These are phyloP conservation scores for Tubosaeta sp. DNA, from an alignment of 768 basidiomycete genomes.

Conservation along the genomic window DNA sequence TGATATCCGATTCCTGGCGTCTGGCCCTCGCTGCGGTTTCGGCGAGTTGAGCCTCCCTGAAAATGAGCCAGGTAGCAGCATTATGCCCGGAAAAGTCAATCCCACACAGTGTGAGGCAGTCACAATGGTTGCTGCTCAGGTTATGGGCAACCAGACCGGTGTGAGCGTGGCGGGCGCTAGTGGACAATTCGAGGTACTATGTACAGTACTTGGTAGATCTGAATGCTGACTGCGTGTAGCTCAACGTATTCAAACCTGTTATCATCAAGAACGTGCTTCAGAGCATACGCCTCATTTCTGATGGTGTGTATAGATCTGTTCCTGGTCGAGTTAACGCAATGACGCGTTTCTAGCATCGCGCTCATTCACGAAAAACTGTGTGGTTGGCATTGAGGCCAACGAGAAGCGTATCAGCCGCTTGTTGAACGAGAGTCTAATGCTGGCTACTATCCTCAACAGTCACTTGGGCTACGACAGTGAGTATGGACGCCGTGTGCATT, in stretches of 20 bases:
- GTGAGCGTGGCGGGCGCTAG: constrained; percentile 91
- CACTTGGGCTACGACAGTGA: constrained; percentile 95
- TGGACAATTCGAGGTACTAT: constrained; percentile 89
- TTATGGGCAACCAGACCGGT: constrained; percentile 94
- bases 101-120: constrained; percentile 98
- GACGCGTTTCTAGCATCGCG: constrained; percentile 54
- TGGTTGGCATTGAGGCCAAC: constrained; percentile 94
- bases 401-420: constrained; percentile 87
- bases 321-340: constrained; percentile 4
- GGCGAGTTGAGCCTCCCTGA: constrained; percentile 94
- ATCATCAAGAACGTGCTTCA: constrained; percentile 98
- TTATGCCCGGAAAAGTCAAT: constrained; percentile 99
- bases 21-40: constrained; percentile 95
- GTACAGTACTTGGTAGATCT: constrained; percentile 3
- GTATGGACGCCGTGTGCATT: constrained; percentile 30
- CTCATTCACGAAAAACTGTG: constrained; percentile 96
- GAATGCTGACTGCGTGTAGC: constrained; percentile 37
- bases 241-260: constrained; percentile 99
- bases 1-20: constrained; percentile 96
- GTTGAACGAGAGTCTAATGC: constrained; percentile 94
- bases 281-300: constrained; percentile 88
- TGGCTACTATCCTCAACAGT: constrained; percentile 95
- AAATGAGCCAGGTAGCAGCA: constrained; percentile 98
- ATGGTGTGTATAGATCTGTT: constrained; percentile 51
- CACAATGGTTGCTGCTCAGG: constrained; percentile 98